Evolutionary conservation across 352 stramenopile species (phyloP).

Genomic region (Pythium dissimile): DNA sequence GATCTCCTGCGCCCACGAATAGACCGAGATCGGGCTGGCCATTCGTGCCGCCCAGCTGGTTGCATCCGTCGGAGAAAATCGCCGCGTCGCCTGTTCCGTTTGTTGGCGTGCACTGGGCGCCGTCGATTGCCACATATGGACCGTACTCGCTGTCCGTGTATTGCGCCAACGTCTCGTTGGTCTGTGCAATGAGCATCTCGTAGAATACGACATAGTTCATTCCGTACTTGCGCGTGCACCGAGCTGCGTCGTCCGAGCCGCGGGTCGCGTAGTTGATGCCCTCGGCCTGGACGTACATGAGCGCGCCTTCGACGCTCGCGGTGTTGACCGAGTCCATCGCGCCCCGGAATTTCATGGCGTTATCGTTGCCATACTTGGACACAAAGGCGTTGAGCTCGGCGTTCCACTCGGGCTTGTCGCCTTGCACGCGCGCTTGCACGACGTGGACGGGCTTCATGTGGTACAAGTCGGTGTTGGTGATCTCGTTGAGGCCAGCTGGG

Average conservation of each 20-base stretch:
- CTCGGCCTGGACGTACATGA: slow-evolving; percentile 88
- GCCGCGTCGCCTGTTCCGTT: not conserved
- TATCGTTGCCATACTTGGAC: slow-evolving; percentile 32
- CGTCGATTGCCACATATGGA: slow-evolving; percentile 22
- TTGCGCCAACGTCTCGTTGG: slow-evolving; percentile 27
- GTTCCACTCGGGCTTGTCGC: slow-evolving; percentile 50
- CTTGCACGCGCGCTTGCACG: slow-evolving; percentile 65
- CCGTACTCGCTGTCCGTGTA: slow-evolving; percentile 26
- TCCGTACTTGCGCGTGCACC: slow-evolving; percentile 41
- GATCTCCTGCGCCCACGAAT: slow-evolving; percentile 37
- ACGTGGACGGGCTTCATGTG: slow-evolving; percentile 56
- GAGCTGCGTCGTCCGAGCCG: slow-evolving; percentile 22
- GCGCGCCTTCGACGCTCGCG: slow-evolving; percentile 67
- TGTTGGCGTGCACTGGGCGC: slow-evolving; percentile 16
- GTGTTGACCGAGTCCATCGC: slow-evolving; percentile 82
- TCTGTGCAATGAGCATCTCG: slow-evolving; percentile 29
- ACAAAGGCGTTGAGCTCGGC: slow-evolving; percentile 38
- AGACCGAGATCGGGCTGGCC: slow-evolving; percentile 35
- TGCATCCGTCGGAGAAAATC: slow-evolving; percentile 26
- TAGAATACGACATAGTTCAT: slow-evolving; percentile 44
- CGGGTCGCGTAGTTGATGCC: slow-evolving; percentile 76
- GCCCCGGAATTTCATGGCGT: slow-evolving; percentile 29
- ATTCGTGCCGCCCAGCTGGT: slow-evolving; percentile 35
- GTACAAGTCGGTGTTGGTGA: slow-evolving; percentile 17
- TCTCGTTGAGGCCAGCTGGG: not conserved